Conservation (phyloP, 2,329 filamentous ascomycete genomes). For the Juglanconis oblonga region DNA sequence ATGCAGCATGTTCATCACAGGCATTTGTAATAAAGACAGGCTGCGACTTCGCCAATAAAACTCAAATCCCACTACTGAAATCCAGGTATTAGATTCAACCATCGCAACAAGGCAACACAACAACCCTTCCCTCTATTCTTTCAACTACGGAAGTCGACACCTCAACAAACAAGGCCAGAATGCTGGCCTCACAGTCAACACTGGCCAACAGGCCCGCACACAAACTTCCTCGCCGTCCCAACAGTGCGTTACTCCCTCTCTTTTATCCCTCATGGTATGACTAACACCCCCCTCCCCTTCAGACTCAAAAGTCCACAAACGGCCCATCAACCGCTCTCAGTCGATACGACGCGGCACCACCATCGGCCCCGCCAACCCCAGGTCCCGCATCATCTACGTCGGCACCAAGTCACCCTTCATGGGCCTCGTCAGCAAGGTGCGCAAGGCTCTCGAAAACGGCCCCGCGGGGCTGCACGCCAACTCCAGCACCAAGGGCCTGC, state of each 20-base stretch:
- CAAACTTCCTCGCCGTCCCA: conserved; percentile 35
- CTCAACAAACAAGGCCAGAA: neutral
- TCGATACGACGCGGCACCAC: conserved; percentile 17
- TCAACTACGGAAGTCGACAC: neutral
- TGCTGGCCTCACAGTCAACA: neutral
- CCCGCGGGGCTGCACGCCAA: conserved; percentile 45
- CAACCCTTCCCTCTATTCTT: too few relatives aligned
- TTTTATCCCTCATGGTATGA: neutral
- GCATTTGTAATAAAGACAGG: too few relatives aligned
- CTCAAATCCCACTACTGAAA: too few relatives aligned
- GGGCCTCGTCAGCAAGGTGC: conserved; percentile 62
- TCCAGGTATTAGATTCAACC: too few relatives aligned
- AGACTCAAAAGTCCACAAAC: conserved; percentile 50
- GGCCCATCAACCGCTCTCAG: conserved; percentile 42
- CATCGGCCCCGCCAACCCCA: conserved; percentile 1
- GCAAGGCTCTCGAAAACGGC: conserved; percentile 58
- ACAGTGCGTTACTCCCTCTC: conserved; percentile 21
- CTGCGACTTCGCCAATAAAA: too few relatives aligned
- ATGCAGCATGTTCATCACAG: too few relatives aligned
- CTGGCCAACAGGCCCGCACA: conserved; percentile 22
- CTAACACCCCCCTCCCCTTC: conserved; percentile 15
- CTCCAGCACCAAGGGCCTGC: conserved; percentile 37
- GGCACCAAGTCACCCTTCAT: conserved; percentile 65
- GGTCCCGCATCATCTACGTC: conserved; percentile 56
- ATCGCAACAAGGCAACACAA: too few relatives aligned